Evolutionary conservation across 1,284 basidiomycete species (phyloP).

Genomic region (Apiotrichum mycotoxinovorans): DNA sequence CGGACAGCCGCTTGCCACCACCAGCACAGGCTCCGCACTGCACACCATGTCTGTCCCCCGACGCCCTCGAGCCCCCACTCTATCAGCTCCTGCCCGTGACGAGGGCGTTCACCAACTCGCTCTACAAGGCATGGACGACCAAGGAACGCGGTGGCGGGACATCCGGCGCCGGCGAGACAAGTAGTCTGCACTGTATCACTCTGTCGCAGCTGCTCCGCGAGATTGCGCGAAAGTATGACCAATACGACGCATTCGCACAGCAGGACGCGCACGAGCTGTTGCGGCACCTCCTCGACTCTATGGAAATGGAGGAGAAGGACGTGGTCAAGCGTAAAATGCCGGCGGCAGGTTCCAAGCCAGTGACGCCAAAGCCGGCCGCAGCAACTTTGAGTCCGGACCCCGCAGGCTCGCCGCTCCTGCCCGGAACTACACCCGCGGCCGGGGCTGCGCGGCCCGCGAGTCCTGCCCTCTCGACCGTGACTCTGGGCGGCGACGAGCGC

Average conservation of each 20-base stretch:
- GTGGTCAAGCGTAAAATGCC: constrained; percentile 54
- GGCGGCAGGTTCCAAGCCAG: neutral
- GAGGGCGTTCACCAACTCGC: constrained; percentile 37
- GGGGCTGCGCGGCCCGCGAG: too few species aligned
- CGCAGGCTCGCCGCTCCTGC: neutral
- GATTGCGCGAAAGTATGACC: constrained; percentile 81
- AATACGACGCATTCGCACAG: constrained; percentile 76
- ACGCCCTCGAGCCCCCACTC: constrained; percentile 43
- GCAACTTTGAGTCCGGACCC: neutral
- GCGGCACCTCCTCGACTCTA: constrained; percentile 81
- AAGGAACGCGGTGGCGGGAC: constrained; percentile 46
- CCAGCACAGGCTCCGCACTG: constrained; percentile 25
- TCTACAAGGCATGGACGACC: constrained; percentile 44
- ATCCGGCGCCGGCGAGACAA: constrained; percentile 28
- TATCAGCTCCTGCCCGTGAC: constrained; percentile 45
- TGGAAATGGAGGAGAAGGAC: constrained; percentile 91
- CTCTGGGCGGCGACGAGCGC: neutral
- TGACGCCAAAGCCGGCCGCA: neutral
- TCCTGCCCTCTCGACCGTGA: too few species aligned
- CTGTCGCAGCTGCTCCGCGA: constrained; percentile 60
- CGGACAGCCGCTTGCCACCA: constrained; percentile 26
- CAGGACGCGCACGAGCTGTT: constrained; percentile 94
- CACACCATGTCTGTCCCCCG: constrained; percentile 42
- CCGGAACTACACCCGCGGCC: neutral
- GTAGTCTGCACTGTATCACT: constrained; percentile 31